Conservation (phyloP, 2,329 filamentous ascomycete species). For the Atkinsonella hypoxylon region DNA sequence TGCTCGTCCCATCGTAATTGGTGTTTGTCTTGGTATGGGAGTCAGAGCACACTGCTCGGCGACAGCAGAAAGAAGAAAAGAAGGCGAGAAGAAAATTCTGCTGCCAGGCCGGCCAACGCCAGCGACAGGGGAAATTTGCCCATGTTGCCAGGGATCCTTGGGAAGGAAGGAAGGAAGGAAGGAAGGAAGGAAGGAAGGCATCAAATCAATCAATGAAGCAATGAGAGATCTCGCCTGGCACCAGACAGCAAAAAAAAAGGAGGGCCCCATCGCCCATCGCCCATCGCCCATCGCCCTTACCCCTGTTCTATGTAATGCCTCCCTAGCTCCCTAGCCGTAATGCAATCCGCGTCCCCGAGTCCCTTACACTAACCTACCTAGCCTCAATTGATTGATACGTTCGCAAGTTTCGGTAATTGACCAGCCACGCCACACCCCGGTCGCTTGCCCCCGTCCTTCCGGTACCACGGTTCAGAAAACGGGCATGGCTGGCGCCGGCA, state of each 20-base stretch:
- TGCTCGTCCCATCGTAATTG: not conserved
- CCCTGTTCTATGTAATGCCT: too few relatives aligned
- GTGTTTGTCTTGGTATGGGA: not conserved
- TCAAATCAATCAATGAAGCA: too few relatives aligned
- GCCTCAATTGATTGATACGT: too few relatives aligned
- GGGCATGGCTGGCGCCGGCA: not conserved
- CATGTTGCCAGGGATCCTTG: slow-evolving; percentile 5
- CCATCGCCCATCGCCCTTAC: too few relatives aligned
- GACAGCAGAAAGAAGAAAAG: slow-evolving; percentile 4
- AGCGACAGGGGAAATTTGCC: slow-evolving; percentile 8
- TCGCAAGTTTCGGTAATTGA: too few relatives aligned
- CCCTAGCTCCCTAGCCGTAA: too few relatives aligned
- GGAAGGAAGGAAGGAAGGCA: not conserved
- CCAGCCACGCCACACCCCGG: slow-evolving; percentile 6
- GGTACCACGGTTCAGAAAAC: slow-evolving; percentile 4
- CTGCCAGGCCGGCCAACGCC: slow-evolving; percentile 2
- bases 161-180: slow-evolving; percentile 2
- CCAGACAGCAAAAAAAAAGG: slow-evolving; percentile 1
- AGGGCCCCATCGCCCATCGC: not conserved
- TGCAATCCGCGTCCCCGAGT: too few relatives aligned
- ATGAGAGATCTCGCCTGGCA: too few relatives aligned
- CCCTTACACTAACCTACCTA: too few relatives aligned
- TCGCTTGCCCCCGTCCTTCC: slow-evolving; percentile 3
- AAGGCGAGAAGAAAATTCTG: slow-evolving; percentile 3
- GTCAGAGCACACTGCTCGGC: not conserved